Evolutionary conservation across 306 rosid species (phyloP).

Genomic region (Crotalaria pallida): DNA sequence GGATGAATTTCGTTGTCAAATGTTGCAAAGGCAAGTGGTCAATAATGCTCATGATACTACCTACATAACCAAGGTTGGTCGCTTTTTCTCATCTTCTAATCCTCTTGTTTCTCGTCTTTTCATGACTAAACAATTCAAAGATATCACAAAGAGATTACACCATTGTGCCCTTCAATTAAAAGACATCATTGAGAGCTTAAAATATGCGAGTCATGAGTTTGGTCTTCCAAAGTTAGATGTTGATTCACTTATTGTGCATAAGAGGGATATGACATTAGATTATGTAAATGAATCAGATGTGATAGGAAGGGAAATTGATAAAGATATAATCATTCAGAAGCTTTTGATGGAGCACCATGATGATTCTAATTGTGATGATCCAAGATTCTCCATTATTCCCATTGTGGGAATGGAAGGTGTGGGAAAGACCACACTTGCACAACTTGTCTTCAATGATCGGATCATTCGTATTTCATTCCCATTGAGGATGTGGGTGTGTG

Average conservation of each 20-base stretch:
- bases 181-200: not conserved
- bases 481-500: not conserved
- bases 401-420: not conserved
- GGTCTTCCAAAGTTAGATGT: not conserved
- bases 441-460: not conserved
- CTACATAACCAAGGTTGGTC: not conserved
- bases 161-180: not conserved
- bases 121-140: not conserved
- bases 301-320: not conserved
- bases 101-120: not conserved
- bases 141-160: not conserved
- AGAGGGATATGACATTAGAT: too few relatives aligned
- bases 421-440: not conserved
- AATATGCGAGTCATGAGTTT: too few relatives aligned
- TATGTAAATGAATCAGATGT: not conserved
- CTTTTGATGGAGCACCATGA: not conserved
- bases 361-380: not conserved
- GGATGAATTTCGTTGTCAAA: not conserved
- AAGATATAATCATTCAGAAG: not conserved
- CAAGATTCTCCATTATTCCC: not conserved
- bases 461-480: not conserved
- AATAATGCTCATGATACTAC: constrained; percentile 10
- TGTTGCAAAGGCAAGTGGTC: not conserved
- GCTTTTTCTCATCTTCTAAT: not conserved
- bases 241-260: too few relatives aligned